Conservation (phyloP, 148 eudicot genomes). For the Pharnaceum exiguum region DNA sequence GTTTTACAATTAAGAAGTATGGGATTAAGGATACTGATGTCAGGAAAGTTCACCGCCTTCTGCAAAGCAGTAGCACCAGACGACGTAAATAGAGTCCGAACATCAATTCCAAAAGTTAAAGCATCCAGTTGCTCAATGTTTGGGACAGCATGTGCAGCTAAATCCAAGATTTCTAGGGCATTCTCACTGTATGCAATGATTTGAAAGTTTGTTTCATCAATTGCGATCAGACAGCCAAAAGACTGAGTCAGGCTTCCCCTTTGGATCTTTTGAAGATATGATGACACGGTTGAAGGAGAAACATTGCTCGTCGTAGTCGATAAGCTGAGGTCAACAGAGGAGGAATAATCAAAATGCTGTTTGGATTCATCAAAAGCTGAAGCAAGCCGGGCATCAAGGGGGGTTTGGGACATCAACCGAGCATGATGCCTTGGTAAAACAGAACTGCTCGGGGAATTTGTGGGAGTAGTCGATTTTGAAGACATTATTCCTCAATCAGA, state of each 20-base stretch:
- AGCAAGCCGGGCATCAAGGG: slow-evolving; percentile 78
- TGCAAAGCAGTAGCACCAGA: slow-evolving; percentile 61
- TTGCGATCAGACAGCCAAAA: slow-evolving; percentile 78
- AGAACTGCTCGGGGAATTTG: slow-evolving; percentile 51
- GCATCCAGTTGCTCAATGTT: slow-evolving; percentile 59
- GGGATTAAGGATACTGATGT: slow-evolving; percentile 70
- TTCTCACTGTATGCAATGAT: slow-evolving; percentile 81
- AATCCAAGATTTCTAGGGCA: slow-evolving; percentile 77
- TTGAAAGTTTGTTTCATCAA: slow-evolving; percentile 47
- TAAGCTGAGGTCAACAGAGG: slow-evolving; percentile 50
- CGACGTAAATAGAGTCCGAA: slow-evolving; percentile 52
- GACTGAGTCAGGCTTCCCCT: slow-evolving; percentile 77
- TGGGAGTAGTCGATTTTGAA: slow-evolving; percentile 49
- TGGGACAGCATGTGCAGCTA: slow-evolving; percentile 64
- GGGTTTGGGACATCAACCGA: slow-evolving; percentile 47
- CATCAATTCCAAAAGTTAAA: slow-evolving; percentile 64
- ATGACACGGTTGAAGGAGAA: slow-evolving; percentile 60
- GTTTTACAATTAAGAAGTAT: slow-evolving; percentile 55
- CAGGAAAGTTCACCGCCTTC: slow-evolving; percentile 55
- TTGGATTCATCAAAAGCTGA: slow-evolving; percentile 61
- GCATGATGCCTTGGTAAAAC: slow-evolving; percentile 46
- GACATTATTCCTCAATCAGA: slow-evolving; percentile 76
- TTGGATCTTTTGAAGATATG: slow-evolving; percentile 74
- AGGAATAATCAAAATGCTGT: slow-evolving; percentile 50
- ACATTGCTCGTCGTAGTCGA: slow-evolving; percentile 49